A percentile compares a stretch with the other conserved stretches of the same genome.
These are phyloP conservation scores for Venturia carpophila DNA, from an alignment of 2,329 filamentous ascomycete genomes.

Conservation along the genomic window DNA sequence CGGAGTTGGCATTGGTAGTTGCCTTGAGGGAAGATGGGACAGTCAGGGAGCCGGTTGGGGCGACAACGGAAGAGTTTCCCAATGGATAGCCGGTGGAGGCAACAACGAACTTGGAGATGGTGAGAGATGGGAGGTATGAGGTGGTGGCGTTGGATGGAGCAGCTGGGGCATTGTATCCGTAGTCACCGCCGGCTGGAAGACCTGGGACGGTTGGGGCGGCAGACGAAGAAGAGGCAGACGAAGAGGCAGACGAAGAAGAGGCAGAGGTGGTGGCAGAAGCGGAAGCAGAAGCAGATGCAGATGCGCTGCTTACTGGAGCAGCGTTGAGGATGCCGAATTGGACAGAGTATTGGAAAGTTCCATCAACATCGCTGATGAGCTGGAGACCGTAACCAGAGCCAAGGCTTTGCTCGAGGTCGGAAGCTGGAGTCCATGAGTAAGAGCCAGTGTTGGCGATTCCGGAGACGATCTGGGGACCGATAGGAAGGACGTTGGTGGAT, in stretches of 20 bases:
- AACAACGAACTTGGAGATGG: conserved; percentile 8
- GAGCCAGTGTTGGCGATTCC: conserved; percentile 48
- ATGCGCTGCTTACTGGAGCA: background rate
- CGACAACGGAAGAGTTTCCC: background rate
- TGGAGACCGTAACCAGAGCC: conserved; percentile 52
- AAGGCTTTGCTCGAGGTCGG: conserved; percentile 39
- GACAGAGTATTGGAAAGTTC: conserved; percentile 16
- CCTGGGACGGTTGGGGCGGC: background rate
- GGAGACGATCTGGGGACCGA: conserved; percentile 43
- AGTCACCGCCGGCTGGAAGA: background rate
- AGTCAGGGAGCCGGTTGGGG: conserved; percentile 5
- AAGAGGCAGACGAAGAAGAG: background rate
- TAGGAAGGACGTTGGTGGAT: conserved; percentile 45
- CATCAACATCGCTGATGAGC: conserved; percentile 36
- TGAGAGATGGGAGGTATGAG: background rate
- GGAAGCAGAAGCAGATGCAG: background rate
- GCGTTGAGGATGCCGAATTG: conserved; percentile 17
- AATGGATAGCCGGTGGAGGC: conserved; percentile 5
- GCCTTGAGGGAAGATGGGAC: conserved; percentile 5
- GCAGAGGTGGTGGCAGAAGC: no score
- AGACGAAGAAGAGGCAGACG: background rate
- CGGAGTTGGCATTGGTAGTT: background rate
- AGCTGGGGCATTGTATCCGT: background rate
- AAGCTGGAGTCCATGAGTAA: conserved; percentile 48
- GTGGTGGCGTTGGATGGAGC: background rate